These are phyloP conservation scores for Phytophthora tentaculata DNA, from an alignment of 352 stramenopile species.

Conservation along the genomic window DNA sequence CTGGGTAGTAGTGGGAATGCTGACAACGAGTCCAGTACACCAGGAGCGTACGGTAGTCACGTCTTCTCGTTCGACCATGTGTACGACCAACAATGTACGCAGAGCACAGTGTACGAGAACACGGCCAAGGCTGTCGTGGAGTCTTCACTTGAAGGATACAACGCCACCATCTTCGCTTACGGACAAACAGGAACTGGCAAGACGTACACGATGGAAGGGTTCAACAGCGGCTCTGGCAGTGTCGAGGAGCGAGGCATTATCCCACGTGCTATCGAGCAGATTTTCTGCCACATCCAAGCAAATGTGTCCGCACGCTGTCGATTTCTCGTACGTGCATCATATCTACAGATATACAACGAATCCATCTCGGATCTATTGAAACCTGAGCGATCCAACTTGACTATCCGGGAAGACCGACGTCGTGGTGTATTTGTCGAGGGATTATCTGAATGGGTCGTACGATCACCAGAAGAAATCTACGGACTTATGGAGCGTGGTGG, in stretches of 20 bases:
- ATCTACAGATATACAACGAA: conserved; percentile 97
- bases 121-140: conserved; percentile 93
- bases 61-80: conserved; percentile 95
- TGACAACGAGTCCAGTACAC: conserved; percentile 24
- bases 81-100: conserved; percentile 92
- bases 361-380: conserved; percentile 95
- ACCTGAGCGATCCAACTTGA: conserved; percentile 90
- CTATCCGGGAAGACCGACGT: conserved; percentile 94
- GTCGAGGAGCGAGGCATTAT: conserved; percentile 97
- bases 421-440: conserved; percentile 94
- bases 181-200: conserved; percentile 93
- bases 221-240: conserved; percentile 85
- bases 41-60: conserved; percentile 84
- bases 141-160: conserved; percentile 92
- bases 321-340: conserved; percentile 93
- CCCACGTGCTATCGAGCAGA: conserved; percentile 97
- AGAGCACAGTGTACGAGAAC: conserved; percentile 94
- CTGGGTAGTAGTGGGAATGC: conserved; percentile 39
- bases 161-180: conserved; percentile 93
- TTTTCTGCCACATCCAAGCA: conserved; percentile 92
- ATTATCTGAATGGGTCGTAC: conserved; percentile 95
- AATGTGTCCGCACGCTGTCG: conserved; percentile 85
- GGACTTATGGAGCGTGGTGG: conserved; percentile 93
- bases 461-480: conserved; percentile 93
- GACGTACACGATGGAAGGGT: conserved; percentile 98